Evolutionary conservation across 192 early-diverging fungal species (phyloP), one percentile per base, ranked within the genome.

Genomic region (Cetraspora pellucida): DNA sequence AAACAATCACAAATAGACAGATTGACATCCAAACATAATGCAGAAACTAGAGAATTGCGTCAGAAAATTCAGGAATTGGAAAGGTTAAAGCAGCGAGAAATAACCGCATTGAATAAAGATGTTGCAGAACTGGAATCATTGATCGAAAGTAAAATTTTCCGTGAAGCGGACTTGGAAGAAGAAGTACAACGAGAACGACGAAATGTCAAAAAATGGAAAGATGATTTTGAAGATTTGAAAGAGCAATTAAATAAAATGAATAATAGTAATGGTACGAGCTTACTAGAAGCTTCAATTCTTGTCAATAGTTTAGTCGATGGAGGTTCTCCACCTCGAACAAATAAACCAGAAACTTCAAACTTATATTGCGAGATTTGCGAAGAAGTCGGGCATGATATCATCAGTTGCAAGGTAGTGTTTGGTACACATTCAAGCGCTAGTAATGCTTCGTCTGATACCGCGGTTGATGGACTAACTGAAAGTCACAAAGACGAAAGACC

Each of bases 101-200:
- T 91, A 31, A 81, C 77, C 21, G 72, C 77, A 30, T 78, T 93
- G 21, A 87, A 90, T 66, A 88, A 90, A 59, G 91, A 94, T 66
- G 79, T 94, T 14, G 85, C 87, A 2, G 87, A 85, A 44, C 76
- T 92, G 44, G 93, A 93, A 70, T 83, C 87, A 23, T 67, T 94
- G 67, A 86, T 93, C 47, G 93, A 94, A 72, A 89, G 89, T 80
- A 92, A 90, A 78, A 87, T 90, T 37, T 94, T 94, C 79, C 85
- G 84, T 67, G 91, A 94, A 46, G 83, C 86, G 0, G 93, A 94
- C 69, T 79, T 92, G 3, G 90, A 89, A 73, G 87, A 91, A 61
- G 81, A 84, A 13, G 69, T 89, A 16, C 82, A 87, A 64, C 57
- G 72, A 17, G 86, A 89, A 54, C 81, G 81, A 57, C 82, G 83